A percentile compares a stretch with the other conserved stretches of the same genome.
phyloP scores from a whole-genome alignment of 768 basidiomycete genomes.

The Piloderma croceum region DNA sequence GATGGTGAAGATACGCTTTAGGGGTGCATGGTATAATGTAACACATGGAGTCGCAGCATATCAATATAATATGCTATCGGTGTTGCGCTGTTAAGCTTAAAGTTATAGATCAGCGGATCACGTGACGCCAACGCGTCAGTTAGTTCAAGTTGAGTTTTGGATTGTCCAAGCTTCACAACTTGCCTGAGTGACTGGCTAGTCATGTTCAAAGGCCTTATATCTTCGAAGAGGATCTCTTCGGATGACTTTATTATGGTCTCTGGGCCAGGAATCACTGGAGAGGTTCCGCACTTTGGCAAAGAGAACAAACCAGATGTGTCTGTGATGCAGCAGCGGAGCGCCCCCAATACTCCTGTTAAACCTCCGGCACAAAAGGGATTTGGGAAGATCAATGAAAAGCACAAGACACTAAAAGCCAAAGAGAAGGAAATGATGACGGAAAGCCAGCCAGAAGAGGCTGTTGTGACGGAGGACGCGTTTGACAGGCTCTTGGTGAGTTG shows the following conservation, averaged over 20 bases:
- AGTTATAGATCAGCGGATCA: too few species aligned
- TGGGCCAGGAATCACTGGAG: conserved; percentile 36
- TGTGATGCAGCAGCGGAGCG: too few species aligned
- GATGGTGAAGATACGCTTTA: too few species aligned
- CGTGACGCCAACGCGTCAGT: too few species aligned
- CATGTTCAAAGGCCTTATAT: conserved; percentile 83
- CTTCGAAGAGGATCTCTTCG: conserved; percentile 59
- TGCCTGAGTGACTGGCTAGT: too few species aligned
- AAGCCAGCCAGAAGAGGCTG: conserved; percentile 33
- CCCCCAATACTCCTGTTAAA: too few species aligned
- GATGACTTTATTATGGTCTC: conserved; percentile 74
- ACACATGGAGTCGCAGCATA: too few species aligned
- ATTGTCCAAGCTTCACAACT: too few species aligned
- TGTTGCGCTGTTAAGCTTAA: too few species aligned
- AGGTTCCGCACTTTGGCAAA: conserved; percentile 48
- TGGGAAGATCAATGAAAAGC: conserved; percentile 5
- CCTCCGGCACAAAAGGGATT: conserved; percentile 21
- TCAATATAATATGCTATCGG: too few species aligned
- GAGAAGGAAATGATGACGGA: conserved; percentile 35
- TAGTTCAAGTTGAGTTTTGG: too few species aligned
- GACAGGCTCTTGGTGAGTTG: conserved; percentile 70
- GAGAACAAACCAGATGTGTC: conserved; percentile 57
- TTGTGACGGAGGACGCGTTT: conserved; percentile 63
- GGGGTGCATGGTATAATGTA: too few species aligned
- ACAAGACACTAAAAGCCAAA: neutral